Evolutionary conservation across 1,284 basidiomycete genomes (phyloP).

Genomic region (Phaffia rhodozyma): DNA sequence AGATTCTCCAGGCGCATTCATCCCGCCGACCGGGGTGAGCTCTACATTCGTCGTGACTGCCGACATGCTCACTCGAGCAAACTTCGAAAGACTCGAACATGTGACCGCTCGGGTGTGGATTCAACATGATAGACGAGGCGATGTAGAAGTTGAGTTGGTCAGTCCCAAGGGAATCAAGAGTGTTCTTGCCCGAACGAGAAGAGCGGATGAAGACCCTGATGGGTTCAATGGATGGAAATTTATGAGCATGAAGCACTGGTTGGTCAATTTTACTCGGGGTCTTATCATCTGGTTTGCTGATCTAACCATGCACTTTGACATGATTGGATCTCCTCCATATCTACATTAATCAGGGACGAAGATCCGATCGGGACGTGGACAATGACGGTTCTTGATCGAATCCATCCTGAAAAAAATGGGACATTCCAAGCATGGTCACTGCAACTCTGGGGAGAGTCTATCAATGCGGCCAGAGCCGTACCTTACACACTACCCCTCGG

Average conservation of each 20-base stretch:
- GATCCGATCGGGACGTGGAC: slow-evolving; percentile 87
- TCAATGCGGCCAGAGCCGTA: slow-evolving; percentile 57
- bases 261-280: slow-evolving; percentile 26
- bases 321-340: not conserved
- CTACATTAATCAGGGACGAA: slow-evolving; percentile 64
- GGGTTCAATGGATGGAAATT: slow-evolving; percentile 94
- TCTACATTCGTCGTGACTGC: slow-evolving; percentile 59
- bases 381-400: slow-evolving; percentile 68
- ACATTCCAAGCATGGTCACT: slow-evolving; percentile 84
- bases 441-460: slow-evolving; percentile 82
- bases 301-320: not conserved
- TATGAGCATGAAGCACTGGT: slow-evolving; percentile 98
- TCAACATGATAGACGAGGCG: slow-evolving; percentile 69
- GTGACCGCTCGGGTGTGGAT: slow-evolving; percentile 91
- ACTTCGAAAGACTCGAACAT: slow-evolving; percentile 83
- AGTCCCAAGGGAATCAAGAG: slow-evolving; percentile 82
- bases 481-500: slow-evolving; percentile 42
- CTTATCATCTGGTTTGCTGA: not conserved
- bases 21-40: slow-evolving; percentile 54
- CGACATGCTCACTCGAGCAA: slow-evolving; percentile 56
- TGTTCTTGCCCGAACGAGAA: slow-evolving; percentile 62
- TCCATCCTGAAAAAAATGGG: slow-evolving; percentile 51
- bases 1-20: slow-evolving; percentile 29
- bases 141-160: slow-evolving; percentile 78
- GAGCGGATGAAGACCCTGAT: slow-evolving; percentile 51